These are phyloP conservation scores for Nannochloris sp. DNA, from an alignment of 139 green algal species.

Conservation along the genomic window DNA sequence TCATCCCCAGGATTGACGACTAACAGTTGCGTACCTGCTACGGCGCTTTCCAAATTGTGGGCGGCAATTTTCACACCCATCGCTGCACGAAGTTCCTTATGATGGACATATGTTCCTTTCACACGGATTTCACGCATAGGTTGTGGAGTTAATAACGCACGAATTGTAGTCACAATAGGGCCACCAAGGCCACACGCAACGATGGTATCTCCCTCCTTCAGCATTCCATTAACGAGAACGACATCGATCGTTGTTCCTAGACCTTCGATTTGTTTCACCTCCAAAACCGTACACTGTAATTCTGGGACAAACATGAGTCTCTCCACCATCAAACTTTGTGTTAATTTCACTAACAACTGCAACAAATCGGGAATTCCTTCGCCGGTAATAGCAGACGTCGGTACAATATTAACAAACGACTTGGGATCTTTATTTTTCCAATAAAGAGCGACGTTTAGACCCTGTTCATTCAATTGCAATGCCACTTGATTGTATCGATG, in stretches of 20 bases:
- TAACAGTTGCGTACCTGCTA: conserved; percentile 83
- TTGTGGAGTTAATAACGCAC: conserved; percentile 91
- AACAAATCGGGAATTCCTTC: conserved; percentile 84
- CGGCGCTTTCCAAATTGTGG: conserved; percentile 80
- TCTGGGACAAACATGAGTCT: conserved; percentile 87
- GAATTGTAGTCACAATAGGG: conserved; percentile 86
- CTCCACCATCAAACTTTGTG: conserved; percentile 85
- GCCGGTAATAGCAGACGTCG: conserved; percentile 89
- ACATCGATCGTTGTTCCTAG: conserved; percentile 97
- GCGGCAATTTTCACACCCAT: conserved; percentile 95
- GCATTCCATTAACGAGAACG: conserved; percentile 86
- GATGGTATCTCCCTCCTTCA: conserved; percentile 86
- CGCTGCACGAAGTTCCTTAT: conserved; percentile 91
- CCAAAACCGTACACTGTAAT: conserved; percentile 77
- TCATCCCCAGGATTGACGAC: conserved; percentile 79
- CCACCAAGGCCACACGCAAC: conserved; percentile 90
- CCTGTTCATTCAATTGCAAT: conserved; percentile 64
- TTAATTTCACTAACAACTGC: conserved; percentile 92
- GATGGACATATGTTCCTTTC: conserved; percentile 88
- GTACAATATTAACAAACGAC: conserved; percentile 89
- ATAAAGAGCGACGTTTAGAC: conserved; percentile 95
- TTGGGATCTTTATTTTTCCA: conserved; percentile 92
- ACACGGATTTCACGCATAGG: conserved; percentile 89
- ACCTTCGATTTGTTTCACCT: conserved; percentile 97
- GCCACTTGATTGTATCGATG: conserved; percentile 34